A percentile compares a stretch with the other conserved stretches of the same genome.
These are phyloP conservation scores for Lactarius hatsudake DNA, from an alignment of 768 basidiomycete species.

Conservation along the genomic window DNA sequence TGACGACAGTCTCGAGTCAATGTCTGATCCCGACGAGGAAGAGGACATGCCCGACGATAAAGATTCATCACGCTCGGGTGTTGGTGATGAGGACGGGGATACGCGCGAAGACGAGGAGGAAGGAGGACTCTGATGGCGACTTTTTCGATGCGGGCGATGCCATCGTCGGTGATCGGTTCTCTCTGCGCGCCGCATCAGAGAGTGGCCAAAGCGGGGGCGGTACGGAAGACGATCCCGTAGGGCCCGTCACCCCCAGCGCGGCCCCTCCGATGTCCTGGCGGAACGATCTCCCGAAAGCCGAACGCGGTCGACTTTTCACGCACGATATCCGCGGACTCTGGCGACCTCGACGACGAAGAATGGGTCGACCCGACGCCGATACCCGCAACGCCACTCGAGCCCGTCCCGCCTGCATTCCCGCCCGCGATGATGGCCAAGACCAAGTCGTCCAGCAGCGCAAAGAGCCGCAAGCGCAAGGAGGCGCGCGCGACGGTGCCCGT, in stretches of 20 bases:
- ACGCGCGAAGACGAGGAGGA: conserved; percentile 36
- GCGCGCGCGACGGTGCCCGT: conserved; percentile 33
- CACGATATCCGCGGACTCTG: conserved; percentile 38
- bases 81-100: conserved; percentile 10
- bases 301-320: conserved; percentile 35
- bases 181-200: conserved; percentile 38
- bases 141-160: conserved; percentile 48
- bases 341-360: conserved; percentile 44
- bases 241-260: conserved; percentile 67
- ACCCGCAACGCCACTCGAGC: conserved; percentile 29
- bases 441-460: conserved; percentile 31
- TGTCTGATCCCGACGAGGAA: conserved; percentile 76
- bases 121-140: conserved; percentile 44
- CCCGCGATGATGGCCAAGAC: conserved; percentile 23
- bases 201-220: conserved; percentile 54
- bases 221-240: conserved; percentile 70
- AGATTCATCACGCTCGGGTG: conserved; percentile 15
- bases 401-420: conserved; percentile 12
- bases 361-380: conserved; percentile 71
- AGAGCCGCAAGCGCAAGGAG: conserved; percentile 42
- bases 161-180: conserved; percentile 41
- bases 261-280: conserved; percentile 31
- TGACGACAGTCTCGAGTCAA: conserved; percentile 75
- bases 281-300: conserved; percentile 29
- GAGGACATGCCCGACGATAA: conserved; percentile 51